Percentiles rank a stretch among this genome's conserved stretches.
Conservation (phyloP, 139 green algal genomes). For the Chlamydomonas incerta region DNA sequence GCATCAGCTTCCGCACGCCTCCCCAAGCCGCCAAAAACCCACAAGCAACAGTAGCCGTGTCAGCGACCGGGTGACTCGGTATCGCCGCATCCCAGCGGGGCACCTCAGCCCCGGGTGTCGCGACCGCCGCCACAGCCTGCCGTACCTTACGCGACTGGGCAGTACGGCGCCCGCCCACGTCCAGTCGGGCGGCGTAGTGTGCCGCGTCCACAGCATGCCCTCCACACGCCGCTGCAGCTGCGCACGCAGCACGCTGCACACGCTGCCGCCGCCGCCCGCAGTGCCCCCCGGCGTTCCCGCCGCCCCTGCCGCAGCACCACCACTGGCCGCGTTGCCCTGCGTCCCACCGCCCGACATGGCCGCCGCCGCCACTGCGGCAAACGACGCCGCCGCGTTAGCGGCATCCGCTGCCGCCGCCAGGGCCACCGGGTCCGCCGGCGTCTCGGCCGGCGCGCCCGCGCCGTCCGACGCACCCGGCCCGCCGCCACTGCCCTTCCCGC, state of each 20-base stretch:
- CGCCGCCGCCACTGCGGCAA: background rate
- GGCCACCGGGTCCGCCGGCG: background rate
- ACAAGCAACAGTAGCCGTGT: no score
- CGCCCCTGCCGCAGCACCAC: background rate
- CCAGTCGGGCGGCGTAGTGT: conserved; percentile 38
- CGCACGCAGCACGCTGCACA: conserved; percentile 19
- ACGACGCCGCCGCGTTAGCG: background rate
- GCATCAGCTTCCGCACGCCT: no score
- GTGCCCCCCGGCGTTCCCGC: background rate
- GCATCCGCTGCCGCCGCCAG: conserved; percentile 18
- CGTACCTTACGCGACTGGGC: conserved; percentile 7
- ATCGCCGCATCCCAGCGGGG: no score
- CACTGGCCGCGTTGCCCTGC: background rate
- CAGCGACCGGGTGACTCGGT: no score
- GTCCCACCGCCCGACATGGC: background rate
- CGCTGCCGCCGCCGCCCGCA: conserved; percentile 35
- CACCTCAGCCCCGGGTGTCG: no score
- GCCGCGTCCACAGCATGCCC: conserved; percentile 41
- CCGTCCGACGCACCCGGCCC: background rate
- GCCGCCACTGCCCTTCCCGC: background rate
- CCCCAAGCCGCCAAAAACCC: no score
- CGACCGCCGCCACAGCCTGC: no score
- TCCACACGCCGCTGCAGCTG: conserved; percentile 39
- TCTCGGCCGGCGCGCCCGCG: background rate
- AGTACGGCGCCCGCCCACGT: conserved; percentile 38